Conservation (phyloP, 129 eudicot genomes). For the Flaveria bidentis region DNA sequence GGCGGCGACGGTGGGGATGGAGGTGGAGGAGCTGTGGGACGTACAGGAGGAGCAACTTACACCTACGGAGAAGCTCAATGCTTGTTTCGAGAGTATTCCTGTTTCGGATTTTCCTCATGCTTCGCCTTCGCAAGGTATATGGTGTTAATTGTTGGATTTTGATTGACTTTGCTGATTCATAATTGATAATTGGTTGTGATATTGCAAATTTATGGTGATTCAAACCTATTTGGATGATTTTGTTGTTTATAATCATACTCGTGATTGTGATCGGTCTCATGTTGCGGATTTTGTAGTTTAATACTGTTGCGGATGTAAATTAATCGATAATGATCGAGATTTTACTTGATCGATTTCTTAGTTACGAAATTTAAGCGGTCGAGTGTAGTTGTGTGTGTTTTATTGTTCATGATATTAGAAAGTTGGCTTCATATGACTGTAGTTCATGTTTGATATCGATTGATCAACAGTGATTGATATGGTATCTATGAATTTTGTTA, state of each 20-base stretch:
- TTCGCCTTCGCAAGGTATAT: constrained; percentile 63
- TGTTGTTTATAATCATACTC: neutral
- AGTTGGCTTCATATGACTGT: neutral
- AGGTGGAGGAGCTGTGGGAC: constrained; percentile 88
- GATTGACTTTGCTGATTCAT: neutral
- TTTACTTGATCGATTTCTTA: constrained; percentile 12
- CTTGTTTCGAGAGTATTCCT: constrained; percentile 87
- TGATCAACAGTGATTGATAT: neutral
- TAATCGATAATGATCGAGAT: neutral
- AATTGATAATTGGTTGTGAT: neutral
- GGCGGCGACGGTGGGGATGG: constrained; percentile 82
- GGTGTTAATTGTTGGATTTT: neutral
- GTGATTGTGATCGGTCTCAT: constrained; percentile 13
- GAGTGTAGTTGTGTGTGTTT: constrained; percentile 18
- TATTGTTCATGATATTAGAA: neutral
- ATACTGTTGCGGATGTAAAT: neutral
- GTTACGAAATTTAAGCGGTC: constrained; percentile 7
- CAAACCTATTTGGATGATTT: neutral
- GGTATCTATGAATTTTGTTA: constrained; percentile 16
- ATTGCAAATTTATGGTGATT: neutral
- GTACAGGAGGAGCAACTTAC: constrained; percentile 66
- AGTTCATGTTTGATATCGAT: neutral
- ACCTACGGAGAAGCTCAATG: constrained; percentile 92
- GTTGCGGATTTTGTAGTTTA: neutral
- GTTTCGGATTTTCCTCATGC: constrained; percentile 91